Percentiles rank a stretch among this genome's conserved stretches.
Conservation (phyloP, 805 yeast genomes). For the Zygoascus tannicola region DNA sequence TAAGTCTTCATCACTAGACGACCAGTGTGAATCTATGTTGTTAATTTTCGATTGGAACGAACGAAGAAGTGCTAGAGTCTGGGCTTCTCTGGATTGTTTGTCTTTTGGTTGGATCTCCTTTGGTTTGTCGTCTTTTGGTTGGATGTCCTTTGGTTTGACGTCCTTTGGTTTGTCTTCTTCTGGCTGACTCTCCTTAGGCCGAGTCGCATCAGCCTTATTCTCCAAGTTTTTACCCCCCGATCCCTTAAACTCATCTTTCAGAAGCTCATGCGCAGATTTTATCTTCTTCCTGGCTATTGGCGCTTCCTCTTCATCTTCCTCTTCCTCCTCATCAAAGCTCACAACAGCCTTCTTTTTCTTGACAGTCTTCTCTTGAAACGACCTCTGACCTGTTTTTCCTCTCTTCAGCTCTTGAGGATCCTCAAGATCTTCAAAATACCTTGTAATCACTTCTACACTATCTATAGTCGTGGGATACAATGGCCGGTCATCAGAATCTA, state of each 20-base stretch:
- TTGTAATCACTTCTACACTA: slow-evolving; percentile 34
- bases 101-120: background rate
- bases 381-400: slow-evolving; percentile 1
- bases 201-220: background rate
- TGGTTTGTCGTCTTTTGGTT: background rate
- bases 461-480: slow-evolving; percentile 42
- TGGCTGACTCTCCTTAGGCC: background rate
- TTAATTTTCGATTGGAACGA: background rate
- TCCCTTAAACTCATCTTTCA: slow-evolving; percentile 21
- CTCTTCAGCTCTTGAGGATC: slow-evolving; percentile 3
- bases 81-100: slow-evolving; percentile 1
- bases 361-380: slow-evolving; percentile 4
- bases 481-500: slow-evolving; percentile 35
- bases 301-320: slow-evolving; percentile 25
- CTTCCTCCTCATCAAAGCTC: slow-evolving; percentile 35
- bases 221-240: slow-evolving; percentile 1
- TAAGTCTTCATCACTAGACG: slow-evolving; percentile 1
- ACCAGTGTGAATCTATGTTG: background rate
- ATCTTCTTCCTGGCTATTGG: slow-evolving; percentile 12
- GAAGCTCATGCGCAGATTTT: slow-evolving; percentile 11
- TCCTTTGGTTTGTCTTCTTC: background rate
- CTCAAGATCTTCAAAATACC: slow-evolving; percentile 37
- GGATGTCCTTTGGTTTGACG: background rate
- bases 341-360: slow-evolving; percentile 25
- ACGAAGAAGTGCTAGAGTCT: background rate